Conservation (phyloP, 495 filamentous ascomycete species). For the Tuber calosporum region DNA sequence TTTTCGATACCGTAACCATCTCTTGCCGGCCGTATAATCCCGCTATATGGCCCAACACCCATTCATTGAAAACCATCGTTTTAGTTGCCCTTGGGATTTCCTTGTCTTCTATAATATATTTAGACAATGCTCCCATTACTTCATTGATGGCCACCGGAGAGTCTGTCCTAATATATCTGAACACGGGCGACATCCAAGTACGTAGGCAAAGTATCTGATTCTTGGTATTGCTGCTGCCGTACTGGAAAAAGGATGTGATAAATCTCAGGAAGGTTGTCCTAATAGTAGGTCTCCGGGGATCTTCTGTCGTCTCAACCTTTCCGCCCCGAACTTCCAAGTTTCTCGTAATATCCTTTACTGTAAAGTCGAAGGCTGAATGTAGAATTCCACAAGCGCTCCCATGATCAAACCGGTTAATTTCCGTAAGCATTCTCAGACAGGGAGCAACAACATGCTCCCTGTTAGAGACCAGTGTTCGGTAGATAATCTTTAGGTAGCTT, state of each 20-base stretch:
- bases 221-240: conserved; percentile 38
- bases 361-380: conserved; percentile 39
- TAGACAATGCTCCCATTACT: conserved; percentile 27
- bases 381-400: conserved; percentile 34
- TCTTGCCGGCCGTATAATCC: conserved; percentile 37
- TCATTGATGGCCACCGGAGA: conserved; percentile 35
- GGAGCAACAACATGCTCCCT: conserved; percentile 34
- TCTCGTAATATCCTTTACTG: conserved; percentile 37
- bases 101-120: conserved; percentile 31
- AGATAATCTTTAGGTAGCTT: conserved; percentile 36
- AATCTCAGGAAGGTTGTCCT: conserved; percentile 39
- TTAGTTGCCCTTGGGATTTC: conserved; percentile 36
- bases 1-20: conserved; percentile 16
- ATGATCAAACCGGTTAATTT: conserved; percentile 40
- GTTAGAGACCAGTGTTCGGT: conserved; percentile 28
- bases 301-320: conserved; percentile 20
- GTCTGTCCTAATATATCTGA: conserved; percentile 39
- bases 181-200: conserved; percentile 37
- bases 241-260: conserved; percentile 39
- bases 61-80: conserved; percentile 39
- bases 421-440: conserved; percentile 37
- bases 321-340: conserved; percentile 28
- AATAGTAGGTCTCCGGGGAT: conserved; percentile 32
- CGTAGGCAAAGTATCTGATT: conserved; percentile 35
- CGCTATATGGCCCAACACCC: conserved; percentile 34